Evolutionary conservation across 495 filamentous ascomycete genomes (phyloP), one percentile per base, ranked within the genome.

Genomic region (Penicillium pancosmium): DNA sequence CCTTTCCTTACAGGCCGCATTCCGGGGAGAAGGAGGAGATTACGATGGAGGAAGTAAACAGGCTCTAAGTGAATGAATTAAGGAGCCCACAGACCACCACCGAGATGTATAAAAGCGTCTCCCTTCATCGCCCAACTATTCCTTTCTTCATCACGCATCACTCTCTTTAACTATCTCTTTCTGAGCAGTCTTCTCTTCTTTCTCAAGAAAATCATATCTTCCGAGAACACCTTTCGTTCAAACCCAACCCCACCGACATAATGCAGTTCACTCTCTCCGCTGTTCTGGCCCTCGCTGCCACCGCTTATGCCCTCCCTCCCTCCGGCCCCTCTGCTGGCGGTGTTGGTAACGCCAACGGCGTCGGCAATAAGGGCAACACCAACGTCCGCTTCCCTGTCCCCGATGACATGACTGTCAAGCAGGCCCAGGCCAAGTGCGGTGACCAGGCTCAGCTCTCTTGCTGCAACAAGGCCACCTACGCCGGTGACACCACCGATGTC

Each of bases 351-450:
- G 61, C 27, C 60, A 68, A 68, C 51, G 63, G 58, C 35, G 52
- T 69, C 25, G 34, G 4, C 57, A 53, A 63, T 56, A 64, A 59
- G 53, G 56, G 54, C 57, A 69, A 65, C 56, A 61, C 60, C 57
- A n/a, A 57, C 7, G 34, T 66, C 61, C 57, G 56, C 63, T 75
- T 70, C 69, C 66, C 70, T 56, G 73, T 74, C 35, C 75, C 73
- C 41, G 69, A 74, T 59, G 54, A 66, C 64, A 65, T 80, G 52
- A 82, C 80, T 51, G 68, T 81, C 66, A 62, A 76, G 66, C 67
- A 82, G 68, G 80, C 73, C 19, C 71, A 75, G 55, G 68, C 72
- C 65, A 79, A 77, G 66, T 82, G 80, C 55, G 80, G 80, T 65
- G 63, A 73, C 62, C 68, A 80, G 69, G 76, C 80, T 60, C 67